Evolutionary conservation across 2,329 filamentous ascomycete species (phyloP).

Genomic region (Colletotrichum ledebouriae): DNA sequence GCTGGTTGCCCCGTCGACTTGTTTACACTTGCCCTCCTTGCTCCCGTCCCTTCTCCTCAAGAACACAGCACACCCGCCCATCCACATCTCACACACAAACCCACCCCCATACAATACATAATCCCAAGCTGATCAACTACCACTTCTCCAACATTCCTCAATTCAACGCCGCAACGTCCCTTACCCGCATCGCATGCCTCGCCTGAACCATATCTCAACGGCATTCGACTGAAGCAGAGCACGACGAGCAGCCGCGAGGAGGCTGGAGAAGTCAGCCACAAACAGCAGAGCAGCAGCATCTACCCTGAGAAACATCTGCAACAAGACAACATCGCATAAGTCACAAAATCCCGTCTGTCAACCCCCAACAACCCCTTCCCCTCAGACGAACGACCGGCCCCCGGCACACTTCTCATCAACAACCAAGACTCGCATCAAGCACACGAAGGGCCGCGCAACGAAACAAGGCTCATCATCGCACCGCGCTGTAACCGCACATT

Average conservation of each 20-base stretch:
- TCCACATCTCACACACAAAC: slow-evolving; percentile 41
- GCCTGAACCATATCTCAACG: slow-evolving; percentile 29
- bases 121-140: slow-evolving; percentile 29
- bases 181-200: slow-evolving; percentile 26
- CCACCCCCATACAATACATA: slow-evolving; percentile 40
- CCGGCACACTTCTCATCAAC: slow-evolving; percentile 15
- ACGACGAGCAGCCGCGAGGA: not conserved
- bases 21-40: slow-evolving; percentile 45
- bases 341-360: slow-evolving; percentile 23
- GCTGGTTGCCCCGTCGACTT: slow-evolving; percentile 47
- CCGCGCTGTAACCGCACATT: slow-evolving; percentile 6
- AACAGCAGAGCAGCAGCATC: not conserved
- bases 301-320: slow-evolving; percentile 24
- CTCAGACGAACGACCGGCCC: slow-evolving; percentile 32
- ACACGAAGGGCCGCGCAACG: slow-evolving; percentile 32
- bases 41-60: slow-evolving; percentile 41
- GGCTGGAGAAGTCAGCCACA: slow-evolving; percentile 15
- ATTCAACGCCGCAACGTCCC: slow-evolving; percentile 32
- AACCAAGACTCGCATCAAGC: slow-evolving; percentile 23
- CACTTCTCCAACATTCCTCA: slow-evolving; percentile 39
- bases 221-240: slow-evolving; percentile 34
- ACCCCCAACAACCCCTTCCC: slow-evolving; percentile 30
- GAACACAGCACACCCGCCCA: slow-evolving; percentile 43
- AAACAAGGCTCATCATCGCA: slow-evolving; percentile 29
- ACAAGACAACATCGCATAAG: slow-evolving; percentile 38